Evolutionary conservation across 148 eudicot genomes (phyloP).

Genomic region (Rheum nobile): DNA sequence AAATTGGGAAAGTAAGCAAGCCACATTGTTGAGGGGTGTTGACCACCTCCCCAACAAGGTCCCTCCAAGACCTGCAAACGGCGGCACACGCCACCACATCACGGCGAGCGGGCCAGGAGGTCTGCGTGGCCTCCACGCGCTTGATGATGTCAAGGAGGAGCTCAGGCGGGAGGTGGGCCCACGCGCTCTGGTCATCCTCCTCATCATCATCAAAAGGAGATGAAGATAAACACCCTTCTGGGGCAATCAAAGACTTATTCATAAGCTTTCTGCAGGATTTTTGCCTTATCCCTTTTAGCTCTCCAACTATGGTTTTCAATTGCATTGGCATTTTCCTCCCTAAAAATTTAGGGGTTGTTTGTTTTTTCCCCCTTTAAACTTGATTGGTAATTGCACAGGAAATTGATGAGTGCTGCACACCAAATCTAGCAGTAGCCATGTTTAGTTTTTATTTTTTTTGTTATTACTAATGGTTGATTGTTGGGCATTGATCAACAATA

Average conservation of each 20-base stretch:
- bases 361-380: background rate
- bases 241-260: slow-evolving; percentile 25
- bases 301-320: slow-evolving; percentile 20
- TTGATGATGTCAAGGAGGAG: slow-evolving; percentile 39
- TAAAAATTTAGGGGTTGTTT: background rate
- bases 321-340: slow-evolving; percentile 17
- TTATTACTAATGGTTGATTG: background rate
- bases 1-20: slow-evolving; percentile 42
- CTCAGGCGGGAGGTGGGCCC: slow-evolving; percentile 44
- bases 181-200: slow-evolving; percentile 14
- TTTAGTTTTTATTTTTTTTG: background rate
- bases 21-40: slow-evolving; percentile 50
- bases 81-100: slow-evolving; percentile 42
- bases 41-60: slow-evolving; percentile 23
- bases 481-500: background rate
- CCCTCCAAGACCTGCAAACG: slow-evolving; percentile 44
- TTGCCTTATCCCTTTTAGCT: slow-evolving; percentile 16
- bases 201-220: background rate
- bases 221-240: slow-evolving; percentile 19
- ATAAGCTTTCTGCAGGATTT: slow-evolving; percentile 16
- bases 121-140: slow-evolving; percentile 27
- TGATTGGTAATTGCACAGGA: background rate
- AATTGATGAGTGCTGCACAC: background rate
- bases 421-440: background rate
- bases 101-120: slow-evolving; percentile 38